These are phyloP conservation scores for Metarhizium sp. DNA, from an alignment of 2,329 filamentous ascomycete genomes.

Conservation along the genomic window DNA sequence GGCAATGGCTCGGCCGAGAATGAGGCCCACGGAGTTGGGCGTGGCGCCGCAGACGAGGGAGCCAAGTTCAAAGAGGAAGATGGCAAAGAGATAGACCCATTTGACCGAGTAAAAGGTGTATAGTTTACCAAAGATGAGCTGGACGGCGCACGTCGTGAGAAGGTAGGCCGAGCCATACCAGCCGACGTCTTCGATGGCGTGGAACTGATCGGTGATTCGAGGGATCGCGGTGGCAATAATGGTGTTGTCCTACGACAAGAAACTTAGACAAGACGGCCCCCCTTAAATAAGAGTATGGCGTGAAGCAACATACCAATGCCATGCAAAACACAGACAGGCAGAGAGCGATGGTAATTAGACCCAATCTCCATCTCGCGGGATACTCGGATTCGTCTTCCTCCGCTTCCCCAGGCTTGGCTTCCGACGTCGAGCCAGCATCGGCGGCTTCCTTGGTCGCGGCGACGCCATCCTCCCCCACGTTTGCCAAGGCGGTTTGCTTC, in stretches of 20 bases:
- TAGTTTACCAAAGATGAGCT: slow-evolving; percentile 28
- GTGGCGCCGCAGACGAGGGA: slow-evolving; percentile 22
- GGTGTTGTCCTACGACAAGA: slow-evolving; percentile 21
- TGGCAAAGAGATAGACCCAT: slow-evolving; percentile 14
- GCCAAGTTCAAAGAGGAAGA: slow-evolving; percentile 19
- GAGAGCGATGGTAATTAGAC: slow-evolving; percentile 7
- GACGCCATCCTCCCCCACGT: background rate
- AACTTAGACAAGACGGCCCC: background rate
- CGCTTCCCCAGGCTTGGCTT: no score
- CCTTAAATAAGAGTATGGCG: background rate
- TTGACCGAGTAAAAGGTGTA: slow-evolving; percentile 31
- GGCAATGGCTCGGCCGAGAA: slow-evolving; percentile 25
- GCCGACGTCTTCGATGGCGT: slow-evolving; percentile 6
- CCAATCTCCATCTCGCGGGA: slow-evolving; percentile 5
- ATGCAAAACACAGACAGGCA: slow-evolving; percentile 7
- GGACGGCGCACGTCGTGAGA: slow-evolving; percentile 27
- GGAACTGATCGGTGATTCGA: slow-evolving; percentile 17
- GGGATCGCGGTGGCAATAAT: slow-evolving; percentile 28
- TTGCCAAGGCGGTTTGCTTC: background rate
- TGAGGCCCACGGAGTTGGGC: slow-evolving; percentile 22
- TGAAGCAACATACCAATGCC: slow-evolving; percentile 4
- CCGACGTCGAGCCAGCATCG: background rate
- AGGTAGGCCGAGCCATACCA: slow-evolving; percentile 19
- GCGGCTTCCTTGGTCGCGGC: background rate
- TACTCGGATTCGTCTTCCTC: slow-evolving; percentile 1